These are phyloP conservation scores for Daldinia loculata DNA, from an alignment of 495 filamentous ascomycete genomes.

Conservation along the genomic window DNA sequence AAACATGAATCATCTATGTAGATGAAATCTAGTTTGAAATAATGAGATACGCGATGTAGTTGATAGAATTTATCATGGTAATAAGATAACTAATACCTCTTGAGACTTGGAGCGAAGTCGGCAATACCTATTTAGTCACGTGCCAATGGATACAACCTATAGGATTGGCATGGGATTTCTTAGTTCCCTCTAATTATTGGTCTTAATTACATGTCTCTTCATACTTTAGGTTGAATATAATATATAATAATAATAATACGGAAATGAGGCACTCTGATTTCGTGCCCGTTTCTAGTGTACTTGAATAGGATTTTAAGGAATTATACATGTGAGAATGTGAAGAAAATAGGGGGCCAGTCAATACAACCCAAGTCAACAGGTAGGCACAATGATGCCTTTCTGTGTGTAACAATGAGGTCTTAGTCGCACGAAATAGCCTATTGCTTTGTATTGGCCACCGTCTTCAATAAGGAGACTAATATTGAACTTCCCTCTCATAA, in stretches of 20 bases:
- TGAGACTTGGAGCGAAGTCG: slow-evolving; percentile 31
- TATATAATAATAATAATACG: not conserved
- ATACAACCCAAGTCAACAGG: no score
- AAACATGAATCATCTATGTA: not conserved
- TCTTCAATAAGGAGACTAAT: no score
- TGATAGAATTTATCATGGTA: not conserved
- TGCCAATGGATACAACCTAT: slow-evolving; percentile 5
- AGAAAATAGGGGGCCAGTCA: no score
- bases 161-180: not conserved
- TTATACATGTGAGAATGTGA: no score
- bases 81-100: not conserved
- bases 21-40: not conserved
- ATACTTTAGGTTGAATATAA: not conserved
- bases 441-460: no score
- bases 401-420: no score
- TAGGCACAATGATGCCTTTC: no score
- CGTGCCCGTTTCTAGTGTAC: no score
- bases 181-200: not conserved
- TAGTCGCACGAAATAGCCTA: no score
- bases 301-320: no score
- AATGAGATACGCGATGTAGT: not conserved
- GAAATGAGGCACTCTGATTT: no score
- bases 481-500: no score
- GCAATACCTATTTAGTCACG: slow-evolving; percentile 14
- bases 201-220: not conserved